A percentile compares a stretch with the other conserved stretches of the same genome.
These are phyloP conservation scores for Aspergillus indologenus DNA, from an alignment of 495 filamentous ascomycete species.

Conservation along the genomic window DNA sequence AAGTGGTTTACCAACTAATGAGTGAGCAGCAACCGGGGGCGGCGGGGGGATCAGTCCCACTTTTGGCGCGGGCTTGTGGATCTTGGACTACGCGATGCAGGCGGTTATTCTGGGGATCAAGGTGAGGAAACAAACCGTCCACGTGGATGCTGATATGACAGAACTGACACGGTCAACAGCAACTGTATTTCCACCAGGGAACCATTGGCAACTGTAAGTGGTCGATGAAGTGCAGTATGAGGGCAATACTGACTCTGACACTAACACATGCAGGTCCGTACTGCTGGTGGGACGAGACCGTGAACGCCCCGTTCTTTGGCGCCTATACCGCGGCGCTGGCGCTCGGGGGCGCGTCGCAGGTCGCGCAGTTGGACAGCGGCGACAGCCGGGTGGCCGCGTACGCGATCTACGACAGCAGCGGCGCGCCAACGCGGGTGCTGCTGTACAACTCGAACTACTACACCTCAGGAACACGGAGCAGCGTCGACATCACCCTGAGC, in stretches of 20 bases:
- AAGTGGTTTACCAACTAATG: too few relatives aligned
- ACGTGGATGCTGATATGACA: not conserved
- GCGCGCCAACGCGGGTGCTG: slow-evolving; percentile 38
- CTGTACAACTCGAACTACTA: slow-evolving; percentile 61
- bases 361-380: slow-evolving; percentile 51
- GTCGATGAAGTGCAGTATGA: too few relatives aligned
- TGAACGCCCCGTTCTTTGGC: slow-evolving; percentile 58
- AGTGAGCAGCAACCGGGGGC: slow-evolving; percentile 29
- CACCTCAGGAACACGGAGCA: slow-evolving; percentile 41
- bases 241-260: not conserved
- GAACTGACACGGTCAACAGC: slow-evolving; percentile 7
- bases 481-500: slow-evolving; percentile 43
- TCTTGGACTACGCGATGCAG: slow-evolving; percentile 56
- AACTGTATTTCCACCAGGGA: slow-evolving; percentile 58
- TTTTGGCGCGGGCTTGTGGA: slow-evolving; percentile 59
- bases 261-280: slow-evolving; percentile 55
- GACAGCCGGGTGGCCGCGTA: slow-evolving; percentile 50
- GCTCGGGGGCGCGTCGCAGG: slow-evolving; percentile 47
- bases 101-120: slow-evolving; percentile 46
- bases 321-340: slow-evolving; percentile 54
- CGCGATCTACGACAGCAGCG: slow-evolving; percentile 44
- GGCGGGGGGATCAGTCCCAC: slow-evolving; percentile 51
- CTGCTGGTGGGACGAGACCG: slow-evolving; percentile 56
- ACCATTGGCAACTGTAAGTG: slow-evolving; percentile 53
- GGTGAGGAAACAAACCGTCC: slow-evolving; percentile 12